phyloP scores from a whole-genome alignment of 2,329 filamentous ascomycete species.

The Orbilia blumenaviensis region DNA sequence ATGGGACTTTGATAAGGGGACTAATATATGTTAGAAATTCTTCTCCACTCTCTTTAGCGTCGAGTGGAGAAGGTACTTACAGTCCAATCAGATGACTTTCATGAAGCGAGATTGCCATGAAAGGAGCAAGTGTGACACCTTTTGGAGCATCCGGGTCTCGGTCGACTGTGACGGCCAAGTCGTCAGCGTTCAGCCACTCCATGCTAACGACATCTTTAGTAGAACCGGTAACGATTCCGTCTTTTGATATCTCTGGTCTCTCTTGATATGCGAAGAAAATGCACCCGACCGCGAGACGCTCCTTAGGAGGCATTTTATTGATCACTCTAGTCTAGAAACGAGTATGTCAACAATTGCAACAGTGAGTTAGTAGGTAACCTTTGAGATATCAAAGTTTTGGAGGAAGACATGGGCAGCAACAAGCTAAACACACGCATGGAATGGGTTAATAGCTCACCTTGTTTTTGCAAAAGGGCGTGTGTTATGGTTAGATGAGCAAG shows the following conservation, averaged over 20 bases:
- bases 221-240: constrained; percentile 26
- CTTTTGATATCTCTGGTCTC: constrained; percentile 33
- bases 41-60: background rate
- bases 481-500: background rate
- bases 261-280: constrained; percentile 41
- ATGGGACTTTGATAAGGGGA: constrained; percentile 44
- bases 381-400: too few species aligned
- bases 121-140: constrained; percentile 29
- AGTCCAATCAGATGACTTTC: constrained; percentile 40
- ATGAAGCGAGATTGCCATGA: constrained; percentile 37
- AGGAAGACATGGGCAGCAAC: background rate
- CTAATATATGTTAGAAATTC: constrained; percentile 14
- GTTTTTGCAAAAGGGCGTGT: background rate
- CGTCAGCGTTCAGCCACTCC: constrained; percentile 48
- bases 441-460: background rate
- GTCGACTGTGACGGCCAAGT: constrained; percentile 20
- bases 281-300: constrained; percentile 23
- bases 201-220: constrained; percentile 44
- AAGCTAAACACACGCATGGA: background rate
- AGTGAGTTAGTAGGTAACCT: background rate
- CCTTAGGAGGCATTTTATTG: constrained; percentile 33
- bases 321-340: background rate
- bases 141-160: background rate
- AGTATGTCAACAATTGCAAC: background rate
- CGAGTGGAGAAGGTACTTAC: constrained; percentile 12